Evolutionary conservation across 1,139 yeast genomes (phyloP), one percentile per base, ranked within the genome.

Genomic region (Suhomyces chickasaworum): DNA sequence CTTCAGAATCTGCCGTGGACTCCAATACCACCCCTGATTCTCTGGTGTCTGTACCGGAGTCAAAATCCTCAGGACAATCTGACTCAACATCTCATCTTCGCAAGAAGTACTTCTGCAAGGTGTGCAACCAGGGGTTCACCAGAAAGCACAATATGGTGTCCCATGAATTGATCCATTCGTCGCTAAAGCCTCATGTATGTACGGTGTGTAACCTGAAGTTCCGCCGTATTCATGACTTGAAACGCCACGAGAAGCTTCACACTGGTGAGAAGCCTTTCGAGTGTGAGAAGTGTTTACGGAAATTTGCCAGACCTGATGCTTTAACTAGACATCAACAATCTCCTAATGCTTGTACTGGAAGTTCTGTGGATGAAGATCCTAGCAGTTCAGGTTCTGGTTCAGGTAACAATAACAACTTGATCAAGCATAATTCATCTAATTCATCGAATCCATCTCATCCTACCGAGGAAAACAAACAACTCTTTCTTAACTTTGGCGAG

Each of bases 281-380:
- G 29, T 87, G 95, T 63, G 68, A 65, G 8, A 69, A 70, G 45
- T 88, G 96, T 64, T 78, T 80, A 12, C 73, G 88, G 41, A 69
- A 75, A 43, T 88, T 88, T 68, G 89, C 95, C 1, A 69, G 96
- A 23, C 84, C 85, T 1, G 96, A 88, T 63, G 91, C 95, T 0
- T 71, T 88, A 31, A 77, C 83, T 2, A 71, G 96, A 45, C 89
- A 81, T 61, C 68, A 77, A 57, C 81, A 81, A 44, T 65, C 73
- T 1, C 69, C 69, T 2, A 70, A 73, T 53, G 79, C 77, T 0
- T 74, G 79, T 46, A 53, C 64, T 6, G 68, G 64, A 6, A 16
- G 27, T 8, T 7, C 37, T 5, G 22, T 34, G 20, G 37, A 39
- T 2, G 33, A 42, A 3, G 12, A 4, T 38, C 17, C 32, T n/a